Percentiles rank a stretch among this genome's conserved stretches.
phyloP scores from a whole-genome alignment of 129 eudicot genomes.

The Kitagawia praeruptora region DNA sequence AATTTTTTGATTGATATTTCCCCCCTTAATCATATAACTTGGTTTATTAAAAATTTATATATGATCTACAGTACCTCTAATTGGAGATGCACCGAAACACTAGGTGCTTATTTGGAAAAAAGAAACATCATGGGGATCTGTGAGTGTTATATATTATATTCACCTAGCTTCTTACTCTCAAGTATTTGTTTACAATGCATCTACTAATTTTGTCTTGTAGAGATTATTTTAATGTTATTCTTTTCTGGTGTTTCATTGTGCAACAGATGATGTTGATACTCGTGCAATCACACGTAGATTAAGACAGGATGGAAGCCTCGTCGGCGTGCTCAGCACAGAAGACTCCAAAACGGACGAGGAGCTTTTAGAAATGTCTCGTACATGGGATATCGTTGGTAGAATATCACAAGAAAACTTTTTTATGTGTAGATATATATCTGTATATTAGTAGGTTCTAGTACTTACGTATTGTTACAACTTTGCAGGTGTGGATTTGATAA shows the following conservation, averaged over 20 bases:
- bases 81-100: slow-evolving; percentile 77
- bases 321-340: slow-evolving; percentile 97
- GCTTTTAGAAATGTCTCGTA: slow-evolving; percentile 83
- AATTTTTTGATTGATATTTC: neutral
- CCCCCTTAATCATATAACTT: neutral
- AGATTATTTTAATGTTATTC: neutral
- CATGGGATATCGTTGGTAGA: slow-evolving; percentile 87
- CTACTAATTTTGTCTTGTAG: neutral
- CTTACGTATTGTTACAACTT: slow-evolving; percentile 1
- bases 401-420: neutral
- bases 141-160: slow-evolving; percentile 24
- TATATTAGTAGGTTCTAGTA: neutral
- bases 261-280: slow-evolving; percentile 88
- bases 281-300: slow-evolving; percentile 94
- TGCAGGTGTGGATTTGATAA: slow-evolving; percentile 92
- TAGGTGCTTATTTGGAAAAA: slow-evolving; percentile 76
- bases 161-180: slow-evolving; percentile 4
- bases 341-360: slow-evolving; percentile 66
- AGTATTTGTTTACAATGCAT: no score
- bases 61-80: slow-evolving; percentile 59
- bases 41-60: neutral
- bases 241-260: slow-evolving; percentile 14
- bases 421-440: neutral
- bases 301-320: slow-evolving; percentile 86
- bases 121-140: slow-evolving; percentile 98